Evolutionary conservation across 345 rosid genomes (phyloP), one percentile per base, ranked within the genome.

Genomic region (Hirschfeldia incana): DNA sequence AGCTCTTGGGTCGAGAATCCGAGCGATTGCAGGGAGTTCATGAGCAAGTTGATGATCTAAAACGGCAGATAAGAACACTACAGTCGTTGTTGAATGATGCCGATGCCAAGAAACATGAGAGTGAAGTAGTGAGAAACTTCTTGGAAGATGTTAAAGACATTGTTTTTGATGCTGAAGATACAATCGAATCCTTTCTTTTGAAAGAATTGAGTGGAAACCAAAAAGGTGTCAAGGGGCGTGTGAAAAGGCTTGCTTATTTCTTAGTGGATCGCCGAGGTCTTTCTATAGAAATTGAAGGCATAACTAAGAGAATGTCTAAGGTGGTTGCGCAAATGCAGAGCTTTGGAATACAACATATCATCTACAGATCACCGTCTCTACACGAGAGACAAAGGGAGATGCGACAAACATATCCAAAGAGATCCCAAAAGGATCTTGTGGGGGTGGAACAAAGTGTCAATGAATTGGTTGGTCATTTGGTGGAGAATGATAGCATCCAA

Each of bases 91-190:
- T 44, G 53, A 44, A 46, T 12, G 53, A 46, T 13, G 53, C 53
- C 12, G 53, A 46, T 12, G 53, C 53, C 53, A 46, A 13, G 53
- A 46, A 46, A 46, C 6, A 46, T 46, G 6, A 13, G 16, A 46
- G 13, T 12, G 16, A 46, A 13, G 53, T 12, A 4, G 53, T 46
- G 16, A 13, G 15, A 46, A 46, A 46, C 53, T 46, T 46, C 16
- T 12, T 46, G 53, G 53, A 46, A 46, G 53, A 46, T 46, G 16
- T 46, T 16, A 46, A 46, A 12, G 64, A 72, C 30, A 60, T 64
- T 44, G 73, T 82, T 11, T 82, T 79, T 4, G 83, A 82, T 33
- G 69, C 76, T 9, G 83, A 84, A n/a, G 82, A 81, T 65, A 15
- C 79, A 44, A 70, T 81, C 12, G 83, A 84, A 66, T 63, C 64